Base-by-base conservation (phyloP, 495 filamentous ascomycete genomes). In the Friedmanniomyces simplex region DNA sequence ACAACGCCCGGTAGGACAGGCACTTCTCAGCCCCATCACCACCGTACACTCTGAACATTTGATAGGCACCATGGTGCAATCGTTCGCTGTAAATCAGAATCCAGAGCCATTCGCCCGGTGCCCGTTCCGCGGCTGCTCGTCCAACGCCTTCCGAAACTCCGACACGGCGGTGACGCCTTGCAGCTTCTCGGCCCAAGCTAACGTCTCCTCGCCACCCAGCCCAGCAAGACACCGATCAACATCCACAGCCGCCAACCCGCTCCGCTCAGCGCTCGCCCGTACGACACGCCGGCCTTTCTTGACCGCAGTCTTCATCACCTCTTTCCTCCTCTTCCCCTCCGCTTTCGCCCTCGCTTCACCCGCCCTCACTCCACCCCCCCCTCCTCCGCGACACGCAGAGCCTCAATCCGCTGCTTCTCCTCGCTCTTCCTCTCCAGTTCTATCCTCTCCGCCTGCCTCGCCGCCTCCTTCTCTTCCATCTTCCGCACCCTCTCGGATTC, bases 391-490 rank as follows among this genome's bases (percentile, higher is more conserved):
- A n/a, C 43, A 6, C 43, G 8, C 43, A n/a, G 20, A 6, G 14
- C 14, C 43, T 6, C 20, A 11, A 6, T 6, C 6, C 11, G 20
- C 7, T 12, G 11, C 43, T 47, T n/a, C 21, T n/a, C 43, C 18
- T 7, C 43, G 7, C 18, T 47, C 43, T 47, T 22, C 43, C 8
- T n/a, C 43, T 47, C 11, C 43, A 6, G 8, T 8, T 6, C 43
- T 21, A 12, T 21, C 43, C 18, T 47, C 43, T 47, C 21, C 13
- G 20, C 53, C 41, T 34, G 47, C 55, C 50, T 57, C 30, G 18
- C 55, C 16, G 45, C 55, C 55, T 50, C 43, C 55, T 57, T 57
- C 30, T 39, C 55, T 1, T 42, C 46, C 55, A 36, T 51, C 45
- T 50, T 57, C 18, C 26, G 25, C 25, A 13, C n/a, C 47, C 34